phyloP scores from a whole-genome alignment of 306 rosid species.

The Mucuna pruriens region DNA sequence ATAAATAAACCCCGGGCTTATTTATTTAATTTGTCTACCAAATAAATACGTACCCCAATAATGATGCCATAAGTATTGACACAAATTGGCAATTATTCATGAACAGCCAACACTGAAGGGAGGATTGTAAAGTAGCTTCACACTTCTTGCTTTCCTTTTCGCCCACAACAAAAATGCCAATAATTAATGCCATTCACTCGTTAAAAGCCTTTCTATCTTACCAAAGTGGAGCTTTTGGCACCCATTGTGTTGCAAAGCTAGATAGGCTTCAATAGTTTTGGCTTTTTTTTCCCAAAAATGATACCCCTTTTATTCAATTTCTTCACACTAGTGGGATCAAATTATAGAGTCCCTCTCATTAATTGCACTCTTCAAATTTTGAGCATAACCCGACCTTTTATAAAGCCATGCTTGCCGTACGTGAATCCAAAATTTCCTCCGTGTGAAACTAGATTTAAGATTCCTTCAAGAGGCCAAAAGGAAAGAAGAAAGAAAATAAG shows the following conservation, averaged over 20 bases:
- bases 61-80: slow-evolving; percentile 1
- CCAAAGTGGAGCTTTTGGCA: neutral
- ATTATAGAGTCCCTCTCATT: slow-evolving; percentile 10
- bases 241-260: neutral
- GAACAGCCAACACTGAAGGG: neutral
- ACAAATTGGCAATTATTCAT: slow-evolving; percentile 9
- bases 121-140: slow-evolving; percentile 21
- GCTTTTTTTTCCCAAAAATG: slow-evolving; percentile 9
- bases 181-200: slow-evolving; percentile 2
- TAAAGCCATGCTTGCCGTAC: slow-evolving; percentile 23
- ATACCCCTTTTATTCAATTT: neutral
- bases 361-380: neutral
- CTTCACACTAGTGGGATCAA: slow-evolving; percentile 8
- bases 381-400: neutral
- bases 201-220: neutral
- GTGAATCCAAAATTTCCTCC: slow-evolving; percentile 5
- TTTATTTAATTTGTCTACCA: neutral
- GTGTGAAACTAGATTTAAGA: slow-evolving; percentile 16
- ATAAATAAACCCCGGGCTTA: neutral
- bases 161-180: slow-evolving; percentile 40
- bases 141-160: slow-evolving; percentile 27
- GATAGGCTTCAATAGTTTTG: slow-evolving; percentile 21
- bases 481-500: neutral
- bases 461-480: neutral
- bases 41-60: slow-evolving; percentile 21